A percentile compares a stretch with the other conserved stretches of the same genome.
Evolutionary conservation across 306 rosid species (phyloP).

Genomic region (Cotoneaster glaucophyllus): DNA sequence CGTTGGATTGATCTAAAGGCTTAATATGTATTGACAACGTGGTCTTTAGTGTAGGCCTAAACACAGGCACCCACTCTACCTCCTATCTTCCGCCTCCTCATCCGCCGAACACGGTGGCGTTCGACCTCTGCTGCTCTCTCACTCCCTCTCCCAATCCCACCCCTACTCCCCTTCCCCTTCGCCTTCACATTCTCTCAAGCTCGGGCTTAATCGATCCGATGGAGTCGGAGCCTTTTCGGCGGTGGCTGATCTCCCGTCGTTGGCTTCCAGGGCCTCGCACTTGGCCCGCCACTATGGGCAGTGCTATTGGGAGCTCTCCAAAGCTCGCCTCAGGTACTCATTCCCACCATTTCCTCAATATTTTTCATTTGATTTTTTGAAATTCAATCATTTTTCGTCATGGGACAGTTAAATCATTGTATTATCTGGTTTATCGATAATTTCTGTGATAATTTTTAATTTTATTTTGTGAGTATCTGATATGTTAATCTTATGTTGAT

Average conservation of each 20-base stretch:
- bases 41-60: neutral
- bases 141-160: neutral
- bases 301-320: conserved; percentile 88
- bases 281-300: conserved; percentile 57
- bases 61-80: neutral
- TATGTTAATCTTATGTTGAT: neutral
- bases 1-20: too few species aligned
- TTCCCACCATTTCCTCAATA: neutral
- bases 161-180: conserved; percentile 10
- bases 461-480: neutral
- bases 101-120: conserved; percentile 4
- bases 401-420: neutral
- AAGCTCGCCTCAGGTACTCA: conserved; percentile 71
- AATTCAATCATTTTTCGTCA: neutral
- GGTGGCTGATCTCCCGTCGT: conserved; percentile 24
- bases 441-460: neutral
- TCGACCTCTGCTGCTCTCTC: conserved; percentile 6
- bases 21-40: too few species aligned
- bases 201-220: conserved; percentile 17
- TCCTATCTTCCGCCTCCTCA: neutral
- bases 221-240: neutral
- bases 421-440: neutral
- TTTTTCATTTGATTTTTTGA: neutral
- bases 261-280: conserved; percentile 26
- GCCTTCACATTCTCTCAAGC: conserved; percentile 11